Evolutionary conservation across 352 stramenopile species (phyloP), one percentile per base, ranked within the genome.

Genomic region (Pythium utonaiense): DNA sequence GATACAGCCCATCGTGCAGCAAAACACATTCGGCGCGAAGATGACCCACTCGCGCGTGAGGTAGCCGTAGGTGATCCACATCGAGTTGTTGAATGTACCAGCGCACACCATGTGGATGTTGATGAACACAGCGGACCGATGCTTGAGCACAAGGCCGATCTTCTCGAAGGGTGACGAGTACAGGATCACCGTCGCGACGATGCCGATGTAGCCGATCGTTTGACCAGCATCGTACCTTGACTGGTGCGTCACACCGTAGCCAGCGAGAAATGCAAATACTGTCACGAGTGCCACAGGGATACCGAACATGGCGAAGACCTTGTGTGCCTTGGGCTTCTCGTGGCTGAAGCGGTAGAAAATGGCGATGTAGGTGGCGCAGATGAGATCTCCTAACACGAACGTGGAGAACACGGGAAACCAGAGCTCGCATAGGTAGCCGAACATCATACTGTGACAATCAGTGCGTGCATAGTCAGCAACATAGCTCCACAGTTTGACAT

Each of bases 91-190:
- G 60, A 73, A 66, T 17, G 66, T 68, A 36, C 67, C 70, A 16
- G 69, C 70, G 28, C 72, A 48, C 12, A 84, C 75, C 60, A 84
- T 74, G 57, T 77, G 61, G 40, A 80, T 80, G 6, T 73, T 70
- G 28, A 83, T 73, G 62, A 74, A 33, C 28, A 33, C 28, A 5
- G 28, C 28, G 5, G 28, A 33, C 5, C 28, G 28, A 9, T 33
- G 28, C 28, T 33, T 33, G 28, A 33, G 25, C 30, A 87, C 77
- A 22, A 77, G 60, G 17, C 50, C 57, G 57, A 83, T 69, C 44
- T 77, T 84, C 36, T 82, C 70, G 51, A 87, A 85, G 3, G 78
- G 78, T n/a, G 75, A 84, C 41, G 66, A 69, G 67, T 84, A 86
- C 14, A 88, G 76, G 52, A 84, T 48, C 44, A 84, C 19, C 6